phyloP scores from a whole-genome alignment of 2,329 filamentous ascomycete species.

The Fonsecaea nubica region DNA sequence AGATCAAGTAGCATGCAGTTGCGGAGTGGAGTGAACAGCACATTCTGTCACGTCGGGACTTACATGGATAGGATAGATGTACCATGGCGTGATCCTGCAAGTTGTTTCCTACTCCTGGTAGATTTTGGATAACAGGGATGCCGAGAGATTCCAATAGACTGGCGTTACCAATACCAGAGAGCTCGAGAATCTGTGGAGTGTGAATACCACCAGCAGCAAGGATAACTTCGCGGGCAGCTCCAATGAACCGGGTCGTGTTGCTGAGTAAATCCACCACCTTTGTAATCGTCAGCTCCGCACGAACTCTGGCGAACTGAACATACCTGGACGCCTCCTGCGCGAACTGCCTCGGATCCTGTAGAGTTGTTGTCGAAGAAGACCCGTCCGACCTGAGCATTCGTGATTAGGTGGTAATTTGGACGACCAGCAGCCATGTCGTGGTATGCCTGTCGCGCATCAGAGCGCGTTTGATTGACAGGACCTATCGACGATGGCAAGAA shows the following conservation, averaged over 20 bases:
- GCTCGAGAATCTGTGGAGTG: constrained; percentile 55
- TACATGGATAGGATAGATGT: constrained; percentile 30
- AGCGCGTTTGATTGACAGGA: constrained; percentile 48
- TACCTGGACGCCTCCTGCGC: constrained; percentile 30
- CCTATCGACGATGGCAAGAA: constrained; percentile 48
- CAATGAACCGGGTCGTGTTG: constrained; percentile 32
- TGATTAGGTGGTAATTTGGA: constrained; percentile 46
- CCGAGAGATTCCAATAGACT: constrained; percentile 47
- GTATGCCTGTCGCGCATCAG: constrained; percentile 51
- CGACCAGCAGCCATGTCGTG: constrained; percentile 46
- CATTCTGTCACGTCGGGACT: not conserved
- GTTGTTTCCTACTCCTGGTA: constrained; percentile 57
- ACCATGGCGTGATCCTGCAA: constrained; percentile 44
- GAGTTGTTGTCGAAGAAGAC: constrained; percentile 41
- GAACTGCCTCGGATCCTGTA: not conserved
- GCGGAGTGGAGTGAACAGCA: not conserved
- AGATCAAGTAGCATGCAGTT: not conserved
- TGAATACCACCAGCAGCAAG: constrained; percentile 52
- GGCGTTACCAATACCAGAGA: constrained; percentile 57
- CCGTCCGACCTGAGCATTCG: constrained; percentile 44
- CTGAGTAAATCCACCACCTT: constrained; percentile 1
- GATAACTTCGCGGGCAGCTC: constrained; percentile 52
- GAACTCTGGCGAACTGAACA: not conserved
- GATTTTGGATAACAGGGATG: constrained; percentile 53
- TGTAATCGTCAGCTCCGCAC: not conserved